These are phyloP conservation scores for Saccharomyces hybrid DNA, from an alignment of 1,139 yeast genomes.

Conservation along the genomic window DNA sequence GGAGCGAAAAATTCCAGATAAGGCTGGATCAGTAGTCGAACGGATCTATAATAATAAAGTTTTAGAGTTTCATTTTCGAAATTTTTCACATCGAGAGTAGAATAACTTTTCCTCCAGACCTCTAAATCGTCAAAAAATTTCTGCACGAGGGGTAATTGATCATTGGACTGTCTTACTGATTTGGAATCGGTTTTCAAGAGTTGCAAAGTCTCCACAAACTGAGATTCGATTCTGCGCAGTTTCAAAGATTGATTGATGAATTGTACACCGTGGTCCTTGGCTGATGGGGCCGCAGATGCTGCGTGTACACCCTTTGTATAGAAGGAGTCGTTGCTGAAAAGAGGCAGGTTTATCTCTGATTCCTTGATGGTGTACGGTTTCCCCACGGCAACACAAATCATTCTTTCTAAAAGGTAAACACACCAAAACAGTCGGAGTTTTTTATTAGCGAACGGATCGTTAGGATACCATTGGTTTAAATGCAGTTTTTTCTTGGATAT, in stretches of 20 bases:
- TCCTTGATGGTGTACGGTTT: conserved; percentile 45
- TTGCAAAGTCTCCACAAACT: conserved; percentile 44
- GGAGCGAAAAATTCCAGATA: conserved; percentile 51
- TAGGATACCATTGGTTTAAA: conserved; percentile 36
- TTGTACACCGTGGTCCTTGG: conserved; percentile 30
- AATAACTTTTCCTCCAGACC: conserved; percentile 45
- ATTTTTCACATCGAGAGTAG: conserved; percentile 28
- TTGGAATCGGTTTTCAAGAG: conserved; percentile 23
- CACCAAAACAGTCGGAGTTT: conserved; percentile 53
- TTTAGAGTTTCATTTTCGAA: conserved; percentile 48
- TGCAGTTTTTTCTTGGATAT: conserved; percentile 35
- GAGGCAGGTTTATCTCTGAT: conserved; percentile 41
- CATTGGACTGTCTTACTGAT: conserved; percentile 16
- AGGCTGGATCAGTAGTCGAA: conserved; percentile 50
- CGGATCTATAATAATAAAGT: conserved; percentile 49
- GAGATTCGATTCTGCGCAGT: conserved; percentile 48
- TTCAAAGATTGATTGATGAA: conserved; percentile 48
- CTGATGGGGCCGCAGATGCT: conserved; percentile 8
- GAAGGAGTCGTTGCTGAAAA: conserved; percentile 33
- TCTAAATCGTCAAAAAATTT: conserved; percentile 42
- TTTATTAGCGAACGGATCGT: conserved; percentile 32
- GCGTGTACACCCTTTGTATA: conserved; percentile 12
- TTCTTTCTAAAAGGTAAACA: conserved; percentile 46
- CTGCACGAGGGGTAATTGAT: conserved; percentile 40
- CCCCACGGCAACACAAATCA: conserved; percentile 50